Evolutionary conservation across 176 grass and related monocot species (phyloP).

Genomic region (Rhynchospora tenuis): DNA sequence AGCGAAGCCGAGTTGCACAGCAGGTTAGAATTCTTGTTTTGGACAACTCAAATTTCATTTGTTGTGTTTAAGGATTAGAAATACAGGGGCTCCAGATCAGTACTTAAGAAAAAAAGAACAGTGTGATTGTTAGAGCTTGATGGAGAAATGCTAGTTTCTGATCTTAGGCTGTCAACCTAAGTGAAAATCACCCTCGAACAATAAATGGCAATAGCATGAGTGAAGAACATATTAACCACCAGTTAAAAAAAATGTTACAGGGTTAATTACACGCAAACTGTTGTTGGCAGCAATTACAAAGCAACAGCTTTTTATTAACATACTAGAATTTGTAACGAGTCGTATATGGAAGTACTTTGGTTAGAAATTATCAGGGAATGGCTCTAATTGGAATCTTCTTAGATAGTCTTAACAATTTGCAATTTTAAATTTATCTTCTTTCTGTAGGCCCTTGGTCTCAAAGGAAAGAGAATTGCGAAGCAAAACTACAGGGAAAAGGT

Average conservation of each 20-base stretch:
- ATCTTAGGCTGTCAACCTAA: not conserved
- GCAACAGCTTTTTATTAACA: not conserved
- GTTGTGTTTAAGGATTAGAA: not conserved
- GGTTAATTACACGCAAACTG: not conserved
- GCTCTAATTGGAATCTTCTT: not conserved
- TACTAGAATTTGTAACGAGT: not conserved
- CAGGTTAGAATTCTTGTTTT: conserved; percentile 29
- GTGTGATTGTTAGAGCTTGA: not conserved
- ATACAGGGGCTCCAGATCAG: not conserved
- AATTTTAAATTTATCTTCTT: not conserved
- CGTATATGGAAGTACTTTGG: too few species aligned
- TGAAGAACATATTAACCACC: too few species aligned
- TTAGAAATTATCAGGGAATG: not conserved
- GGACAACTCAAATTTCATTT: not conserved
- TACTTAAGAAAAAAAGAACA: not conserved
- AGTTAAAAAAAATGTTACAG: too few species aligned
- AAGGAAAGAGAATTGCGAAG: conserved; percentile 85
- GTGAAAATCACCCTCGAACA: not conserved
- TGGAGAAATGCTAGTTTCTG: not conserved
- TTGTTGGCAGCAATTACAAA: not conserved
- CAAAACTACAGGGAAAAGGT: conserved; percentile 90
- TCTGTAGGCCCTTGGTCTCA: conserved; percentile 55
- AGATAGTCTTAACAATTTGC: not conserved
- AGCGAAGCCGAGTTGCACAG: conserved; percentile 40
- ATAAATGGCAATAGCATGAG: not conserved